Base-by-base conservation (phyloP, 2,329 filamentous ascomycete genomes). In the Ceratocystis destructans region DNA sequence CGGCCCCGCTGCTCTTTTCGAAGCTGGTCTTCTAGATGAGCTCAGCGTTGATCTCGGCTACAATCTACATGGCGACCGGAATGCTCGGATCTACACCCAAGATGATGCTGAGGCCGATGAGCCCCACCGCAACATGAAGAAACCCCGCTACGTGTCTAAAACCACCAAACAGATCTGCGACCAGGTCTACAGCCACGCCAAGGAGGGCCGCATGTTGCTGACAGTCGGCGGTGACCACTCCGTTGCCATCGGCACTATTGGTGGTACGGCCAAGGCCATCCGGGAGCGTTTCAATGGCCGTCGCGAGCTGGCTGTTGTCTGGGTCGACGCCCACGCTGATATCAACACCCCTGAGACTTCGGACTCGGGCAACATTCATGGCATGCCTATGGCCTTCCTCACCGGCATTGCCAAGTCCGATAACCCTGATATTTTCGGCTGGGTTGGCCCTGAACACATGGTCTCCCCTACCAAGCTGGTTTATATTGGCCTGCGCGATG, bases 281-380 rank as follows among this genome's bases (percentile, higher is more conserved):
- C 85, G 89, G 67, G 92, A 99, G 80, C 80, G 93, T 20, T 79
- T 96, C 68, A 83, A 78, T 64, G 64, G 67, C 50, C 84, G 80
- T 57, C 82, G 87, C 66, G 93, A 97, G 72, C 86, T 96, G 69
- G 94, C 91, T 12, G 90, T 99, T 67, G 95, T 99, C 75, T 99
- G 94, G 94, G 94, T 99, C 41, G 94, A 99, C 76, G 94, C 94
- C 31, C 94, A 99, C 76, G 88, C 93, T 65, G 94, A 99, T 76
- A 96, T 99, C 80, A 99, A 99, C 79, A 91, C 89, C 1, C 94
- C 93, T 64, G 92, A 97, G 82, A 87, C 85, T 61, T 93, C 88
- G 70, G 88, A 83, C 53, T 94, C 88, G 71, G 94, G 94, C 44
- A 97, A 97, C 77, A 88, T 99, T 69, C 94, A 99, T 78, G 94